Evolutionary conservation across 2,329 filamentous ascomycete genomes (phyloP), one percentile per base, ranked within the genome.

Genomic region (Purpureocillium lavendulum): DNA sequence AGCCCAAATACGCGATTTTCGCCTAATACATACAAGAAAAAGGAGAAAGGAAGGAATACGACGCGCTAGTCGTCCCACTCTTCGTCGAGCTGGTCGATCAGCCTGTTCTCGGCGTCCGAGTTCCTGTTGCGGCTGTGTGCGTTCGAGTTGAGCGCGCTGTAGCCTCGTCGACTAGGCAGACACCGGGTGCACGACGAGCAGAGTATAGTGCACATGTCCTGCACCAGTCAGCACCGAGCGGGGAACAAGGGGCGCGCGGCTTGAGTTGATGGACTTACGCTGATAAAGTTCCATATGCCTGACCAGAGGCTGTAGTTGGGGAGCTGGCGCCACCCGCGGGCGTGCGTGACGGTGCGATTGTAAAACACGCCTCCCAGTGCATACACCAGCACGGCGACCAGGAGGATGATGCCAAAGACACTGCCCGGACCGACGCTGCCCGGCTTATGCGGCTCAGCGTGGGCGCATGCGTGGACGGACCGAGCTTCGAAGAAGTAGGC

Each of bases 71-170:
- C 89, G 51, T 96, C 89, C 90, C 90, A 97, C 58, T 96, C 89
- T 60, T 97, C 90, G 54, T 97, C 92, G 43, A 96, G 70, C 61
- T 96, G 87, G 60, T 97, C 90, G 59, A 98, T 97, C 51, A 97
- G 65, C 46, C 88, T 71, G 61, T 97, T 96, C 64, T 97, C 92
- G 40, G 88, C 89, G 43, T 96, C 90, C 40, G 71, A 60, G 53
- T 68, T 68, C 49, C 70, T 58, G 44, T 65, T 61, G 41, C 67
- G 61, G 30, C 70, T 66, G 47, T 59, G 71, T 10, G 72, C 66
- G 35, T 71, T 75, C 12, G 69, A 62, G 30, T 73, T 73, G 17
- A 89, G 66, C 32, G 79, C 69, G 42, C 71, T 77, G 58, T 89
- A 89, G 9, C 84, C 83, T 40, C 80, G 64, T 45, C 76, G 70